phyloP scores from a whole-genome alignment of 768 basidiomycete genomes.

The Boletus bicolor region DNA sequence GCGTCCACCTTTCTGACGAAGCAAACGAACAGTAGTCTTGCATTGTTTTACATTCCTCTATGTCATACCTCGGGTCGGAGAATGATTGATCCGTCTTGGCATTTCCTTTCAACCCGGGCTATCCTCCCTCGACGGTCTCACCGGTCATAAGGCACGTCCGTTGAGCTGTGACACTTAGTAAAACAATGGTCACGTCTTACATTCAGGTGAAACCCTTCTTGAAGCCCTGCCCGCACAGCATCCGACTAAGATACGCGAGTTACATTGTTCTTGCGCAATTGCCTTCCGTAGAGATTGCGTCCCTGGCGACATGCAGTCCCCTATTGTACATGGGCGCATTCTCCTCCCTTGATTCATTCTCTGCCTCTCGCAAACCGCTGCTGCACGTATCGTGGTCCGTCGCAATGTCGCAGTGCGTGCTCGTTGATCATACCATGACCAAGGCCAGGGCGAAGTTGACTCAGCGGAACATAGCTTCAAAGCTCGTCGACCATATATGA shows the following conservation, averaged over 20 bases:
- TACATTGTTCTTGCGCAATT: background rate
- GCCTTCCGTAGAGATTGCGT: background rate
- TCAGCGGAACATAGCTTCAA: constrained; percentile 17
- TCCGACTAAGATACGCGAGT: background rate
- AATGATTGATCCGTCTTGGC: background rate
- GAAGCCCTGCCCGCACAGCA: constrained; percentile 9
- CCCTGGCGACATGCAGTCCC: background rate
- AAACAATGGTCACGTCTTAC: background rate
- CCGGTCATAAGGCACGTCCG: background rate
- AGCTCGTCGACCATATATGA: constrained; percentile 9
- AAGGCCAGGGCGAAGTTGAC: too few relatives aligned
- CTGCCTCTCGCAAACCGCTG: background rate
- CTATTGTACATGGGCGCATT: background rate
- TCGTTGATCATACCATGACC: background rate
- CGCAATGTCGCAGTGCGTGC: background rate
- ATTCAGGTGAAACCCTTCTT: background rate
- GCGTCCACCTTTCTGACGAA: background rate
- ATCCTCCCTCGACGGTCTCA: background rate
- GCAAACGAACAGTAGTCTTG: background rate
- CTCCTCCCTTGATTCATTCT: background rate
- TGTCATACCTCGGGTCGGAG: background rate
- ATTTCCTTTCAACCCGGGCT: background rate
- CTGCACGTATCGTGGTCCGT: too few relatives aligned
- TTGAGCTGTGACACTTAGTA: background rate
- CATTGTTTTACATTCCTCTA: background rate